These are phyloP conservation scores for Didymosphaeria variabile DNA, from an alignment of 2,329 filamentous ascomycete species.

Conservation along the genomic window DNA sequence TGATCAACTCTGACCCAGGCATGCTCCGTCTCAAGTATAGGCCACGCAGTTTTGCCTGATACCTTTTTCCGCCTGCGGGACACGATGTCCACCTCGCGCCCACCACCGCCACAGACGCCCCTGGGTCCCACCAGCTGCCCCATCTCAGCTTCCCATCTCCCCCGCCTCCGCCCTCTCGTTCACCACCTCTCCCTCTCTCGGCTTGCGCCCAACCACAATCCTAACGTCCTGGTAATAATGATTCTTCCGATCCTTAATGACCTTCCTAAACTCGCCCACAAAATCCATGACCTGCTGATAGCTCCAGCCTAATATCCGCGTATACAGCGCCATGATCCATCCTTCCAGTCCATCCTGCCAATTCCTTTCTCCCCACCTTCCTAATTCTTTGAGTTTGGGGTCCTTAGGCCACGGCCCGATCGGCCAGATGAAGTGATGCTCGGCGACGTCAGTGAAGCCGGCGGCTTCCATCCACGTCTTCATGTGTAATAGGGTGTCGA, in stretches of 20 bases:
- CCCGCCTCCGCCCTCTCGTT: not conserved
- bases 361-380: constrained; percentile 49
- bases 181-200: constrained; percentile 25
- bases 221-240: constrained; percentile 52
- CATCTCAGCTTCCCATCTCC: not conserved
- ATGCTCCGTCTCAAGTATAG: no score
- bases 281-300: constrained; percentile 47
- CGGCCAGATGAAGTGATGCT: constrained; percentile 41
- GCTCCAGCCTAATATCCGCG: constrained; percentile 49
- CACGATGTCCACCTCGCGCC: no score
- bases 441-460: constrained; percentile 41
- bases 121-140: not conserved
- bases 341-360: constrained; percentile 54
- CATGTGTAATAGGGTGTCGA: constrained; percentile 34
- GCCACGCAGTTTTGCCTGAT: no score
- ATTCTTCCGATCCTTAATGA: constrained; percentile 45
- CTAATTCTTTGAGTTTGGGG: constrained; percentile 44
- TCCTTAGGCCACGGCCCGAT: constrained; percentile 47
- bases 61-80: no score
- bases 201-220: constrained; percentile 39
- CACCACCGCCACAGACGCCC: not conserved
- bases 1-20: not conserved
- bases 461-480: constrained; percentile 25
- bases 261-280: constrained; percentile 41
- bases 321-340: constrained; percentile 53